Percentiles rank a stretch among this genome's conserved stretches.
Conservation (phyloP, 1,284 basidiomycete species). For the Chalciporus sp. region DNA sequence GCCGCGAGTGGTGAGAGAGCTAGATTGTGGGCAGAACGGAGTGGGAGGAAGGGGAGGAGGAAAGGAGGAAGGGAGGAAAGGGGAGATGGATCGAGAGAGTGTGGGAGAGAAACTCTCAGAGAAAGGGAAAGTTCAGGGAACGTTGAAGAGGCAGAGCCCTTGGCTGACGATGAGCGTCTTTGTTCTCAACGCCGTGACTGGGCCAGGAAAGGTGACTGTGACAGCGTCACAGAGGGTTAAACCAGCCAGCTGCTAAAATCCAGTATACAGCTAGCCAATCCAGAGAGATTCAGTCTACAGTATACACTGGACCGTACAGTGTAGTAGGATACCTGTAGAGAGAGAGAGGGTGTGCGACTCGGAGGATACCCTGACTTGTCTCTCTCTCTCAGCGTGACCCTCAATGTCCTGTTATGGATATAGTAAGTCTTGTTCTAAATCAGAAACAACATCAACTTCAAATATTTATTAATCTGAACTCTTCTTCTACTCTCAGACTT, state of each 20-base stretch:
- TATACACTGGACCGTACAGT: no score
- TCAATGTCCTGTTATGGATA: background rate
- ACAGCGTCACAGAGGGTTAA: conserved; percentile 18
- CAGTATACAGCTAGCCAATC: no score
- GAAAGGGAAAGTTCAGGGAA: conserved; percentile 4
- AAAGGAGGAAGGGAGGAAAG: no score
- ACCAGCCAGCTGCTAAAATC: no score
- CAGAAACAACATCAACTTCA: background rate
- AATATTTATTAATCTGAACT: background rate
- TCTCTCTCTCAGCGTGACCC: background rate
- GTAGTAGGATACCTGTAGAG: no score
- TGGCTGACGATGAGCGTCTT: conserved; percentile 7
- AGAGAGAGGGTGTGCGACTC: no score
- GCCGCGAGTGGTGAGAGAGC: background rate
- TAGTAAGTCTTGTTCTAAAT: background rate
- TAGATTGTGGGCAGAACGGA: background rate
- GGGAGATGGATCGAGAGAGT: conserved; percentile 7
- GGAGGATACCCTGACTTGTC: no score
- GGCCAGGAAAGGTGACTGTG: conserved; percentile 13
- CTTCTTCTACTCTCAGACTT: no score
- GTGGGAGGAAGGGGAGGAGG: background rate
- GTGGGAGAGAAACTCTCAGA: no score
- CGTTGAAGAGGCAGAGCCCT: conserved; percentile 8
- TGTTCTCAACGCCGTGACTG: conserved; percentile 24
- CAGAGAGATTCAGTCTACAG: background rate